Evolutionary conservation across 1,139 yeast species (phyloP), one percentile per base, ranked within the genome.

Genomic region (Diutina neorugosa): DNA sequence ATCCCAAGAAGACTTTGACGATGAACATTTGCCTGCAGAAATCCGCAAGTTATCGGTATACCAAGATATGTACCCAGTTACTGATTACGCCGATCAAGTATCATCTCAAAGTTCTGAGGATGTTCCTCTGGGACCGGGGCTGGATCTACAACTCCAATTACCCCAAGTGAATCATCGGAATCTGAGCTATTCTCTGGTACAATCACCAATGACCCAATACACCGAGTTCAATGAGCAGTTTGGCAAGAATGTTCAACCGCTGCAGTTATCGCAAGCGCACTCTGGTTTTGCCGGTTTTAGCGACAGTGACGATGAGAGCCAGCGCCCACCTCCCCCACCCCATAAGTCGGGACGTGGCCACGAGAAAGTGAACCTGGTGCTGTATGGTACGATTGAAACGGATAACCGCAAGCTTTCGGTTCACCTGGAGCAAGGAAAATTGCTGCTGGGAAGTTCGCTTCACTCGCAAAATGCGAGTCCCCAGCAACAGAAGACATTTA

Each of bases 131-230:
- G 61, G 60, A 6, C 63, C 59, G n/a, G 54, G 53, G 46, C 53
- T 37, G 20, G 54, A 54, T 14, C 41, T 41, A 12, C 49, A 52
- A 19, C 27, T 50, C 20, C 52, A 40, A n/a, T 31, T 41, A 41
- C 46, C 44, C 55, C 54, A 42, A 57, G 57, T 6, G 16, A 63
- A 65, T 52, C 55, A 59, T n/a, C 62, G 74, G 48, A 66, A 68
- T 58, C 66, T 70, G 54, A 69, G 75, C 54, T 65, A 69, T 57
- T 70, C 77, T 2, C 71, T 77, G 7, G 76, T 73, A 27, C 70
- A 69, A 52, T 71, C 77, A 1, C 78, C 79, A n/a, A 69, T 68
- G 69, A 71, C 84, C 1, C 83, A 81, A 57, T 79, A 77, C 60
- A 65, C 77, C 42, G 82, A 78, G 57, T 77, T 80, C 63, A 75